These are phyloP conservation scores for Beauveria brongniartii DNA, from an alignment of 2,329 filamentous ascomycete species.

Conservation along the genomic window DNA sequence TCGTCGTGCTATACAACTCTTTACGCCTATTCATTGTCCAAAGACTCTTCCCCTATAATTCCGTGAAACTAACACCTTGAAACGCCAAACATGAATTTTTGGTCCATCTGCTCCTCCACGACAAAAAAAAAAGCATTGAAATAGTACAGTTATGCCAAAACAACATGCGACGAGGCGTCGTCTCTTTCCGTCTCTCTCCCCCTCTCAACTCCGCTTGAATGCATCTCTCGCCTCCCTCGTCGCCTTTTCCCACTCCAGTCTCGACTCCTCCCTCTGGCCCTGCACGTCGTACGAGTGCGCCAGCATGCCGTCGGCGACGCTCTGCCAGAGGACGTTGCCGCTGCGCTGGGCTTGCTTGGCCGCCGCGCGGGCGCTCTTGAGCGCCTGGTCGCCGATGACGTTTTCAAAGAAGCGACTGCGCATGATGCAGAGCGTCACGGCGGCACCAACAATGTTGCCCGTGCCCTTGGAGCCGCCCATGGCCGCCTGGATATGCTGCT, in stretches of 20 bases:
- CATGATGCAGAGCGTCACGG: slow-evolving; percentile 80
- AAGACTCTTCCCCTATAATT: background rate
- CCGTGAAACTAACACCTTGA: slow-evolving; percentile 2
- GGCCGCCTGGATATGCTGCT: slow-evolving; percentile 67
- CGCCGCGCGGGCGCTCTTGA: slow-evolving; percentile 67
- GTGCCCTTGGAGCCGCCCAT: slow-evolving; percentile 61
- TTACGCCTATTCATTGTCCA: background rate
- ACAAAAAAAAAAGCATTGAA: slow-evolving; percentile 10
- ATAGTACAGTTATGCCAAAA: slow-evolving; percentile 18
- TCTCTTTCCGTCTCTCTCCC: background rate
- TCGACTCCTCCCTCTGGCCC: slow-evolving; percentile 46
- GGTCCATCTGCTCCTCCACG: background rate
- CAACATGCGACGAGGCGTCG: background rate
- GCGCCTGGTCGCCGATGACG: slow-evolving; percentile 70
- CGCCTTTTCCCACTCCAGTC: slow-evolving; percentile 32
- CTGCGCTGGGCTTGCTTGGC: slow-evolving; percentile 60
- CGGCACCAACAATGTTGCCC: slow-evolving; percentile 71
- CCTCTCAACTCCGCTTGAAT: slow-evolving; percentile 27
- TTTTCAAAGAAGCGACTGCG: slow-evolving; percentile 73
- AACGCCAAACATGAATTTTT: background rate
- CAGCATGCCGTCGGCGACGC: slow-evolving; percentile 72
- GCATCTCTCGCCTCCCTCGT: slow-evolving; percentile 35
- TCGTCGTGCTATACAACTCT: slow-evolving; percentile 21
- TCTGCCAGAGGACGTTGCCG: slow-evolving; percentile 68
- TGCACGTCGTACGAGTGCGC: slow-evolving; percentile 67